Evolutionary conservation across 352 stramenopile species (phyloP).

Genomic region (Pilasporangium apinafurcum): DNA sequence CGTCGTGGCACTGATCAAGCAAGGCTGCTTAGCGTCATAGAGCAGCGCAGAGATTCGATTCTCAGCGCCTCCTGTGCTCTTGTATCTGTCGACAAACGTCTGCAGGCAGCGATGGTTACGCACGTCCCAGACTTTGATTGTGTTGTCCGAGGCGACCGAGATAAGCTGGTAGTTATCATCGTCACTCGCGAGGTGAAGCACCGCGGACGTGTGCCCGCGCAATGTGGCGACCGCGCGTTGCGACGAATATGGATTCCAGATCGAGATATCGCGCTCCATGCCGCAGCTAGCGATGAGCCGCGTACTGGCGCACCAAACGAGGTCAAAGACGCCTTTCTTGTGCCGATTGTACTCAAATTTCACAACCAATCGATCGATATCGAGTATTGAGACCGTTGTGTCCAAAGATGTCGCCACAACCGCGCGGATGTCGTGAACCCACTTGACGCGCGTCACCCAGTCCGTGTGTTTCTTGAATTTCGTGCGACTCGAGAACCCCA

Average conservation of each 20-base stretch:
- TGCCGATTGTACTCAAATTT: constrained; percentile 83
- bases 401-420: constrained; percentile 77
- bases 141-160: constrained; percentile 77
- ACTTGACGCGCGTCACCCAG: constrained; percentile 81
- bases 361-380: constrained; percentile 69
- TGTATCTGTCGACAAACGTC: constrained; percentile 62
- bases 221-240: constrained; percentile 68
- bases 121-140: constrained; percentile 82
- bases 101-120: constrained; percentile 75
- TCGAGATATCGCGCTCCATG: constrained; percentile 81
- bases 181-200: constrained; percentile 70
- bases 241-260: constrained; percentile 89
- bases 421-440: constrained; percentile 74
- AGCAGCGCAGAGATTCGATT: constrained; percentile 63
- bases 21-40: constrained; percentile 58
- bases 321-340: constrained; percentile 79
- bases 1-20: constrained; percentile 61
- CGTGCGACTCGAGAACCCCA: constrained; percentile 56
- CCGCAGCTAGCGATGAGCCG: constrained; percentile 77
- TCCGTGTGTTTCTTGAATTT: constrained; percentile 82
- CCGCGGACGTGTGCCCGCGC: constrained; percentile 64
- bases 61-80: constrained; percentile 45
- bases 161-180: constrained; percentile 85
- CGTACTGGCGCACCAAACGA: constrained; percentile 69
- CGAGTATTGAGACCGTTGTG: constrained; percentile 75